Percentiles rank a stretch among this genome's conserved stretches.
These are phyloP conservation scores for Fusarium ambrosium DNA, from an alignment of 2,329 filamentous ascomycete species.

Conservation along the genomic window DNA sequence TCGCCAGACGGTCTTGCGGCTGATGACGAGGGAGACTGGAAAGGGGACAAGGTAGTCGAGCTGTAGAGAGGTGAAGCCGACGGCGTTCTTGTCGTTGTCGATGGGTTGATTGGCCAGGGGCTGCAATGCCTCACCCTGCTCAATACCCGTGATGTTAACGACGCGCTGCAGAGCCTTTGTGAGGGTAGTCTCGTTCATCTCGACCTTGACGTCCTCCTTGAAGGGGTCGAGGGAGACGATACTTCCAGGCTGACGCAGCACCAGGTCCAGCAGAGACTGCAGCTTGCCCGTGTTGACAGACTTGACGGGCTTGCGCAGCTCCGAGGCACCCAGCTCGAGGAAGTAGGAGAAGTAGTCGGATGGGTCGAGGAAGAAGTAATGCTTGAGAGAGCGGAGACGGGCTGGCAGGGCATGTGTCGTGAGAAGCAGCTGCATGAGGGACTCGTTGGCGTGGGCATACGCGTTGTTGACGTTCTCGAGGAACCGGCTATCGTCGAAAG, in stretches of 20 bases:
- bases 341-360: constrained; percentile 99
- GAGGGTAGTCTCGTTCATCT: constrained; percentile 94
- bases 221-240: constrained; percentile 95
- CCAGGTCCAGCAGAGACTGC: constrained; percentile 94
- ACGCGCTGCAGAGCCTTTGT: constrained; percentile 96
- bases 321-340: constrained; percentile 89
- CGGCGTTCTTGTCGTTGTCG: constrained; percentile 89
- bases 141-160: constrained; percentile 95
- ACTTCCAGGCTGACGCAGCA: constrained; percentile 94
- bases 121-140: constrained; percentile 86
- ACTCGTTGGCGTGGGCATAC: constrained; percentile 95
- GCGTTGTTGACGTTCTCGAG: constrained; percentile 96
- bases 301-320: constrained; percentile 90
- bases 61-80: constrained; percentile 91
- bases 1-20: constrained; percentile 94
- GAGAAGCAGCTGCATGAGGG: constrained; percentile 88
- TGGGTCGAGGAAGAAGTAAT: constrained; percentile 98
- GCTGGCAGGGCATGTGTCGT: constrained; percentile 93
- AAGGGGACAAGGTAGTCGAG: constrained; percentile 96
- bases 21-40: constrained; percentile 94
- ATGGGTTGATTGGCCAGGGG: constrained; percentile 75
- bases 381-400: constrained; percentile 90
- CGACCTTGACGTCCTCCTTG: constrained; percentile 97
- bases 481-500: constrained; percentile 92
- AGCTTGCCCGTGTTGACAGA: constrained; percentile 92